Conservation (phyloP, 2,329 filamentous ascomycete species). For the Tolypocladium tropicale region DNA sequence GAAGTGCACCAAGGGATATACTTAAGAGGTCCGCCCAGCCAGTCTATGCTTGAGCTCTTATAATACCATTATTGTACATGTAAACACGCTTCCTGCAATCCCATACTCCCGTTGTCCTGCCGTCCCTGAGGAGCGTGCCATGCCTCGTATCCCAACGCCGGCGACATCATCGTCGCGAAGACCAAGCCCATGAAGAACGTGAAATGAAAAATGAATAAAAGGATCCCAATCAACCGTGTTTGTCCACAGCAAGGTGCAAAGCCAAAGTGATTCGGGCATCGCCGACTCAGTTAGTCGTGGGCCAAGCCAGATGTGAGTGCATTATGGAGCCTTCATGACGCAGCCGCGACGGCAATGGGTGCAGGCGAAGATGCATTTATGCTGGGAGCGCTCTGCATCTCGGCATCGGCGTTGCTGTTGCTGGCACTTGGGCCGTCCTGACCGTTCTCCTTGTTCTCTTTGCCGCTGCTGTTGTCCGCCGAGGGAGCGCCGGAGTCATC, state of each 20-base stretch:
- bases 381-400: constrained; percentile 43
- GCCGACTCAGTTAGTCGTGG: too few species aligned
- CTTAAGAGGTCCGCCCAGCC: neutral
- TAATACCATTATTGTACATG: constrained; percentile 1
- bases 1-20: neutral
- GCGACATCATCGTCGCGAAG: constrained; percentile 15
- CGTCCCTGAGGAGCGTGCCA: constrained; percentile 2
- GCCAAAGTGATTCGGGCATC: neutral
- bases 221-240: neutral
- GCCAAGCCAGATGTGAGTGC: neutral
- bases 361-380: constrained; percentile 41
- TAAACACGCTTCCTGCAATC: constrained; percentile 1
- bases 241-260: neutral
- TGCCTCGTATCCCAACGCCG: constrained; percentile 14
- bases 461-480: constrained; percentile 42
- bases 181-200: constrained; percentile 1
- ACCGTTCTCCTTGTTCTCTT: constrained; percentile 55
- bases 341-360: constrained; percentile 35
- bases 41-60: neutral
- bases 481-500: constrained; percentile 37
- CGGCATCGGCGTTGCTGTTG: constrained; percentile 35
- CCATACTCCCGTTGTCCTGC: constrained; percentile 7
- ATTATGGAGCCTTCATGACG: constrained; percentile 15
- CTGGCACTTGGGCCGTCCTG: constrained; percentile 37
- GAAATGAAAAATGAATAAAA: constrained; percentile 1